Conservation (phyloP, 345 rosid species). For the Ailanthus altissimus region DNA sequence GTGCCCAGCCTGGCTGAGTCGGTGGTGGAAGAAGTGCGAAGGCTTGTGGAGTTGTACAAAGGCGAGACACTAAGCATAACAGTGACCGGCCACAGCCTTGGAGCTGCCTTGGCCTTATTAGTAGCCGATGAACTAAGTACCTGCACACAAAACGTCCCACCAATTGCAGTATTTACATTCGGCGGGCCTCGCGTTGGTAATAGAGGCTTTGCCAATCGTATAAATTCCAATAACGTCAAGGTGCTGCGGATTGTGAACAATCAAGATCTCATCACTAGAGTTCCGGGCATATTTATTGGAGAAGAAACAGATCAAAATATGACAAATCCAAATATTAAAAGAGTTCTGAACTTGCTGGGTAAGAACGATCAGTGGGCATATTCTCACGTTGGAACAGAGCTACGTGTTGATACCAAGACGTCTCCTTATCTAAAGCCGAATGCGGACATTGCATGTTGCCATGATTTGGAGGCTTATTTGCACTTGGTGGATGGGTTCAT, state of each 20-base stretch:
- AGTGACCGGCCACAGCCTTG: slow-evolving; percentile 89
- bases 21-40: slow-evolving; percentile 50
- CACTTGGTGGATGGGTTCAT: slow-evolving; percentile 85
- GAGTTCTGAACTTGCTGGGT: slow-evolving; percentile 37
- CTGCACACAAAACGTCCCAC: slow-evolving; percentile 44
- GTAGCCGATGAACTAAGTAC: slow-evolving; percentile 71
- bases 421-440: slow-evolving; percentile 69
- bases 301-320: slow-evolving; percentile 35
- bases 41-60: slow-evolving; percentile 53
- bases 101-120: slow-evolving; percentile 82
- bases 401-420: slow-evolving; percentile 62
- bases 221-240: slow-evolving; percentile 52
- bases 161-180: slow-evolving; percentile 78
- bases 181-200: slow-evolving; percentile 95
- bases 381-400: slow-evolving; percentile 68
- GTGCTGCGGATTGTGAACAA: slow-evolving; percentile 78
- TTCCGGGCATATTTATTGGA: slow-evolving; percentile 62
- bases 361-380: slow-evolving; percentile 58
- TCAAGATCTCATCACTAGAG: slow-evolving; percentile 78
- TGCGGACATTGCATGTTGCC: slow-evolving; percentile 79
- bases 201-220: slow-evolving; percentile 46
- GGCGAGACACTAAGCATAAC: slow-evolving; percentile 81
- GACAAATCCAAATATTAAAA: slow-evolving; percentile 29
- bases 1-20: slow-evolving; percentile 60
- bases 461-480: slow-evolving; percentile 78